phyloP scores from a whole-genome alignment of 352 stramenopile species.

The Saprolegnia diclina region DNA sequence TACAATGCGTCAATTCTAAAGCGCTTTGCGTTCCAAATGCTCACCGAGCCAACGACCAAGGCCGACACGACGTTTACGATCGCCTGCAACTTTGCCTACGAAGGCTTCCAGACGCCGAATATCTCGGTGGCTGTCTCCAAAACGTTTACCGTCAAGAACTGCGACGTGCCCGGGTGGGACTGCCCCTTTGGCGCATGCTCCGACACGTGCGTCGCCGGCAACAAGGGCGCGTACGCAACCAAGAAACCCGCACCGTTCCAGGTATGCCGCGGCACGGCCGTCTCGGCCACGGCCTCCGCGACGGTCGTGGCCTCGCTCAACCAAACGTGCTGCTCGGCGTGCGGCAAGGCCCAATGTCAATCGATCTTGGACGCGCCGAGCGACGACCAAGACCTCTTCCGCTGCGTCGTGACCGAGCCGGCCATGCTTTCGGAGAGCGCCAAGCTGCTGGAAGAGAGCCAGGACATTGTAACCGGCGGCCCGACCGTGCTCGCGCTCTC shows the following conservation, averaged over 20 bases:
- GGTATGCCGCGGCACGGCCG: conserved; percentile 1
- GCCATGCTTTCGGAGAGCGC: neutral
- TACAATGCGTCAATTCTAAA: conserved; percentile 38
- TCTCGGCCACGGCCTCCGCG: neutral
- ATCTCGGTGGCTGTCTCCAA: conserved; percentile 36
- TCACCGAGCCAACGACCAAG: conserved; percentile 38
- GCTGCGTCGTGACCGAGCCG: conserved; percentile 18
- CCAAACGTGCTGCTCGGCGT: conserved; percentile 18
- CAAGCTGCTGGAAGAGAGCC: neutral
- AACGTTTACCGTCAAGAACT: conserved; percentile 53
- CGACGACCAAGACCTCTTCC: conserved; percentile 22
- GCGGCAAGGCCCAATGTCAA: conserved; percentile 6
- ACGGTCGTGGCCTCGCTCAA: conserved; percentile 13
- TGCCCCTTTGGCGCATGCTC: conserved; percentile 36
- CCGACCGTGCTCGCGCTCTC: neutral
- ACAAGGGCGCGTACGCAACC: neutral
- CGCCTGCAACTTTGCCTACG: conserved; percentile 53
- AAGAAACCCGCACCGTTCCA: conserved; percentile 11
- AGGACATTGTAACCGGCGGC: neutral
- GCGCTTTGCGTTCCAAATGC: conserved; percentile 51
- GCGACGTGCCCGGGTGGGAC: conserved; percentile 48
- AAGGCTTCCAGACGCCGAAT: conserved; percentile 28
- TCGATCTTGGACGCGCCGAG: neutral
- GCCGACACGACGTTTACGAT: conserved; percentile 41
- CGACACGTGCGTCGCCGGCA: conserved; percentile 7